Evolutionary conservation across 768 basidiomycete species (phyloP).

Genomic region (Russula abietina): DNA sequence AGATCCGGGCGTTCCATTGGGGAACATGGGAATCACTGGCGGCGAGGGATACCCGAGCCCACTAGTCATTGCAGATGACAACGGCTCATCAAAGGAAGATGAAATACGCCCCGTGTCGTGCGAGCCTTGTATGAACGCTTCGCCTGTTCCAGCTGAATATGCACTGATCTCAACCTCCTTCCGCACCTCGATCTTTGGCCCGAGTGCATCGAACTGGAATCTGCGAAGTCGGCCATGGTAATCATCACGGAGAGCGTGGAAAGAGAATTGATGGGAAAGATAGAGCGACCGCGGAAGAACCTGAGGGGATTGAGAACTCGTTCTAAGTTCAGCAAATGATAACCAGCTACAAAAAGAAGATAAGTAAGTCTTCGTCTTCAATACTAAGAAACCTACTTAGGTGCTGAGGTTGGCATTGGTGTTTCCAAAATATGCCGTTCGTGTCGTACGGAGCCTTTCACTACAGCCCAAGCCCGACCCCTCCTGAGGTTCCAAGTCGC

Average conservation of each 20-base stretch:
- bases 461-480: conserved; percentile 46
- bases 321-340: conserved; percentile 78
- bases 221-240: conserved; percentile 72
- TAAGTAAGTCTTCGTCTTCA: background rate
- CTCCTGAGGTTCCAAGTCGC: conserved; percentile 64
- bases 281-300: conserved; percentile 74
- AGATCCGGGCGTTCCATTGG: conserved; percentile 53
- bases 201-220: conserved; percentile 53
- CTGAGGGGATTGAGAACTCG: no score
- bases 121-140: conserved; percentile 51
- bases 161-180: conserved; percentile 64
- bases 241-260: conserved; percentile 67
- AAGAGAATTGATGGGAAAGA: conserved; percentile 79
- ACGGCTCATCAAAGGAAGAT: conserved; percentile 71
- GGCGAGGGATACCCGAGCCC: conserved; percentile 47
- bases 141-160: conserved; percentile 36
- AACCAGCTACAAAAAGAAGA: conserved; percentile 45
- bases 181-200: conserved; percentile 61
- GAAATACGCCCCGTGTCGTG: conserved; percentile 41
- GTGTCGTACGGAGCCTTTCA: conserved; percentile 36
- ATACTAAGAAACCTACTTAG: conserved; percentile 16
- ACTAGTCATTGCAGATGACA: conserved; percentile 65
- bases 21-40: conserved; percentile 68
- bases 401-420: conserved; percentile 5
- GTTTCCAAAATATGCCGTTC: conserved; percentile 5